Base-by-base conservation (phyloP, 768 basidiomycete genomes). In the Phylloporus scabripes region DNA sequence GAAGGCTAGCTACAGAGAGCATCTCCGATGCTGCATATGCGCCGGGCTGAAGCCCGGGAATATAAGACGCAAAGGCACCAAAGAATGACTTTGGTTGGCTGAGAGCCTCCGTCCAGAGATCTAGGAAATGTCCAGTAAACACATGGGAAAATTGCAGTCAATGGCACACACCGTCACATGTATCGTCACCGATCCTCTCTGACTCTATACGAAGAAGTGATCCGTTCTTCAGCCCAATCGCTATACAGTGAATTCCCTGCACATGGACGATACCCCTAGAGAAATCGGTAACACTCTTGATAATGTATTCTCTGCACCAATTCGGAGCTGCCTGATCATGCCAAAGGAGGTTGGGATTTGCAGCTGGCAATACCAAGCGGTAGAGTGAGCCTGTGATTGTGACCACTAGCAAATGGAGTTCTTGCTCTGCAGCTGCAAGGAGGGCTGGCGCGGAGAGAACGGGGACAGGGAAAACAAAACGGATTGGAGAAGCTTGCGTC, bases 401-500 rank as follows among this genome's bases (percentile, higher is more conserved):
- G 21, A 86, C 75, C 0, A 78, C 81, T 24, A 92, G 61, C n/a
- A 94, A 64, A 60, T 90, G 85, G 9, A 93, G 65, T 67, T 74
- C 78, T 29, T 67, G 60, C 12, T 66, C 58, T 5, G 66, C 60
- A 45, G 66, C 73, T 15, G 82, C 62, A 58, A 86, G 78, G 44
- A 92, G 60, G 18, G 82, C 76, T 3, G 91, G 89, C 42, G 75
- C 70, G 11, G 83, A 74, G 23, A 88, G 65, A 43, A 92, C 66
- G 32, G 77, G 61, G 9, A 85, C 80, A 32, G 89, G 88, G 57
- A 91, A 89, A 55, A 87, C 74, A 63, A 93, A 80, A 49, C 88
- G 82, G 53, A 92, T 76, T 15, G 89, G 82, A 28, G 77, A 72
- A 2, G 82, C 70, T 54, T 80, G 71, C 1, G 77, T 74, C 5